Conservation (phyloP, 768 basidiomycete species). For the Chalciporus sphaerocephalus region DNA sequence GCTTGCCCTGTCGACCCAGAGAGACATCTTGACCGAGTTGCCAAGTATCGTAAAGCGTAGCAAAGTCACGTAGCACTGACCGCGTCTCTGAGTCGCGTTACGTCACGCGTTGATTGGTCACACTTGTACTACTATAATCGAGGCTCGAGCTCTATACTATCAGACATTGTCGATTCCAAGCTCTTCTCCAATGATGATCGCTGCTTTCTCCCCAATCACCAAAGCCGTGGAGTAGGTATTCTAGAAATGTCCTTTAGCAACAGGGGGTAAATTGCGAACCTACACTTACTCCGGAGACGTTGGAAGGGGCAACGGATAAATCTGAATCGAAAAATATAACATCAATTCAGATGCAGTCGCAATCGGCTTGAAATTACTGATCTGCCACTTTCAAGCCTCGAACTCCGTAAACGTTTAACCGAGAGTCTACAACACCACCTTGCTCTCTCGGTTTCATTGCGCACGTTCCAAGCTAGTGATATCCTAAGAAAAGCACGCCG, state of each 20-base stretch:
- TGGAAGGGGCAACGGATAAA: conserved; percentile 38
- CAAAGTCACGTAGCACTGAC: background rate
- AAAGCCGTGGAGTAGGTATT: conserved; percentile 25
- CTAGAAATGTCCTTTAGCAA: conserved; percentile 1
- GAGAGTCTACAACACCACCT: conserved; percentile 58
- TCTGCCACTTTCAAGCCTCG: conserved; percentile 57
- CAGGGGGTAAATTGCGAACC: background rate
- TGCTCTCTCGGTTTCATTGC: conserved; percentile 58
- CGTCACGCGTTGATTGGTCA: conserved; percentile 31
- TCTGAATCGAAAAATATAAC: conserved; percentile 19
- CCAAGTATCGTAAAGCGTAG: conserved; percentile 4
- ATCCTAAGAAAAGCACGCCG: background rate
- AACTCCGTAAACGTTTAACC: conserved; percentile 61
- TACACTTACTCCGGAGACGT: conserved; percentile 32
- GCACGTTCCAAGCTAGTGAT: conserved; percentile 54
- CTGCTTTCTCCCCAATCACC: conserved; percentile 27
- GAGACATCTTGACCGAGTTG: conserved; percentile 43
- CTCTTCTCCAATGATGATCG: conserved; percentile 19
- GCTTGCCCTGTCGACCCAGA: conserved; percentile 57
- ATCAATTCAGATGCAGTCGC: background rate
- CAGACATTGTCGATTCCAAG: conserved; percentile 16
- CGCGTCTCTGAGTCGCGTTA: conserved; percentile 21
- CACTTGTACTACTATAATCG: background rate
- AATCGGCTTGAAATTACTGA: conserved; percentile 8
- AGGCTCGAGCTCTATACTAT: background rate